Conservation (phyloP, 345 rosid species). For the Moringa oleifera region DNA sequence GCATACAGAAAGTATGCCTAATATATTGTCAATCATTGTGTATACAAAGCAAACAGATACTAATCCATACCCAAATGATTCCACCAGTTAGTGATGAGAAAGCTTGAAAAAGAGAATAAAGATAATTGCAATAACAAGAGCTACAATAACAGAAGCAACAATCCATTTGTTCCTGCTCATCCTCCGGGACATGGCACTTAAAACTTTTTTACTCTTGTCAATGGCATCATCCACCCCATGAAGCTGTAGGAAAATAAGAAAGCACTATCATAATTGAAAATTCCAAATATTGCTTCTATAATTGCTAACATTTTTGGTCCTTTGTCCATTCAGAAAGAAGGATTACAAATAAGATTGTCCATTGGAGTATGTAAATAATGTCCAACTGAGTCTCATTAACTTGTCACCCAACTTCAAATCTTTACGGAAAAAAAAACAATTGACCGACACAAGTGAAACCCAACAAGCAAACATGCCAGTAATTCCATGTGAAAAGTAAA, state of each 20-base stretch:
- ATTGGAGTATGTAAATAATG: background rate
- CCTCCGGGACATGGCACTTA: conserved; percentile 67
- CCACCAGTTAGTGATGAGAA: conserved; percentile 22
- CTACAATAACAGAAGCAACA: conserved; percentile 45
- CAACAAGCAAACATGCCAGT: background rate
- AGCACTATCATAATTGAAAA: background rate
- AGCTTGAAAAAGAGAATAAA: conserved; percentile 63
- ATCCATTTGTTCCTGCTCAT: conserved; percentile 84
- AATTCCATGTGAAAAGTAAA: too few relatives aligned
- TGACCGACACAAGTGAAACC: background rate
- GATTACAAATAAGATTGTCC: background rate
- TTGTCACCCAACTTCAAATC: background rate
- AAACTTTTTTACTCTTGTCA: conserved; percentile 78
- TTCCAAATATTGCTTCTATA: background rate
- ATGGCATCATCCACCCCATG: conserved; percentile 82
- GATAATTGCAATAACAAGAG: conserved; percentile 58
- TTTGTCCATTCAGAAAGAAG: conserved; percentile 1
- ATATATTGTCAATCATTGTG: background rate
- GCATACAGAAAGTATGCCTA: background rate
- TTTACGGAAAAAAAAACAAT: background rate
- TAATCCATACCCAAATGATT: background rate
- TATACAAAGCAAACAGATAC: background rate
- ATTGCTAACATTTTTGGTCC: background rate
- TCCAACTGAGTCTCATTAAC: background rate
- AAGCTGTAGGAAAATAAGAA: conserved; percentile 37